Percentiles rank a stretch among this genome's conserved stretches.
Evolutionary conservation across 1,139 yeast genomes (phyloP).

Genomic region (Hyphopichia burtonii): DNA sequence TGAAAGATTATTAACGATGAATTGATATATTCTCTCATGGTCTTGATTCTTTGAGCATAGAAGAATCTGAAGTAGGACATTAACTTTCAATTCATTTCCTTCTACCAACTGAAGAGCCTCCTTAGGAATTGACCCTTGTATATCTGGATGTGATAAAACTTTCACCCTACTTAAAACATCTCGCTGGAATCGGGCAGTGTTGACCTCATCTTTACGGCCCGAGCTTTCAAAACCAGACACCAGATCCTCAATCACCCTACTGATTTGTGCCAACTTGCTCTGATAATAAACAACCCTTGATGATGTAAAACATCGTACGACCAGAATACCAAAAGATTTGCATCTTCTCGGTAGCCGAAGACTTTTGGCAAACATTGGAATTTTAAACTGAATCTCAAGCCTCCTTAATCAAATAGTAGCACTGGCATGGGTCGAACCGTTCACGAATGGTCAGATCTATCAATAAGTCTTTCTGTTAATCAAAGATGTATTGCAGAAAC

Average conservation of each 20-base stretch:
- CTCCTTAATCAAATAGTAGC: neutral
- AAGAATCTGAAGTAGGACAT: constrained; percentile 5
- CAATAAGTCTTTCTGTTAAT: no score
- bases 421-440: no score
- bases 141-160: neutral
- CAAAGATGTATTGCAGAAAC: no score
- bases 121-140: neutral
- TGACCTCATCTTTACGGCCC: neutral
- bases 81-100: neutral
- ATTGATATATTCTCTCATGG: constrained; percentile 4
- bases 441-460: no score
- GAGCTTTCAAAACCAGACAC: neutral
- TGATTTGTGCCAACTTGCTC: no score
- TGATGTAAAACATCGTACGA: neutral
- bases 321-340: neutral
- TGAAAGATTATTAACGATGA: constrained; percentile 6
- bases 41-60: neutral
- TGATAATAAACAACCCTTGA: neutral
- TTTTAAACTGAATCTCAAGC: neutral
- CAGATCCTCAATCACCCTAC: neutral
- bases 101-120: neutral
- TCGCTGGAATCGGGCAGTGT: neutral
- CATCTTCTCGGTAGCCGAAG: neutral
- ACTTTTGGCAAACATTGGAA: neutral
- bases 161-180: neutral